Evolutionary conservation across 805 yeast species (phyloP).

Genomic region (Sugiyamaella qingdaonensis): DNA sequence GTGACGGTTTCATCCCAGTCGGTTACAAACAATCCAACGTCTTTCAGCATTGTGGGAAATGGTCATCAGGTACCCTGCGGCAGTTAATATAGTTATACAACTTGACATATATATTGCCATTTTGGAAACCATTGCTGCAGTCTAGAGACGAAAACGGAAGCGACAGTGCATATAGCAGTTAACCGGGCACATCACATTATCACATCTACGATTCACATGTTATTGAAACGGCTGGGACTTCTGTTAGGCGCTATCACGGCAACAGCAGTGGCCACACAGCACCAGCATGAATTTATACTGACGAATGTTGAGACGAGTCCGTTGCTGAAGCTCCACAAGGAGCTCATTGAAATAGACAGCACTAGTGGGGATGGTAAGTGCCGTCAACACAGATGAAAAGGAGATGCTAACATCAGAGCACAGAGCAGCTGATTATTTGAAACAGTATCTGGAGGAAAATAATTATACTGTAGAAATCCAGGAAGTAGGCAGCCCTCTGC

Average conservation of each 20-base stretch:
- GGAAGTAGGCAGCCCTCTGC: conserved; percentile 32
- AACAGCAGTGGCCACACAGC: too few species aligned
- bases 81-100: too few species aligned
- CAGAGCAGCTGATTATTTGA: conserved; percentile 39
- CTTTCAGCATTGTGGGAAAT: neutral
- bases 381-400: too few species aligned
- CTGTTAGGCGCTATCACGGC: neutral
- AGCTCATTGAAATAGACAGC: conserved; percentile 36
- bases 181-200: too few species aligned
- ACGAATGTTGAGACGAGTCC: neutral
- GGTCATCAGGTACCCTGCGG: too few species aligned
- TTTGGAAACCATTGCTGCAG: too few species aligned
- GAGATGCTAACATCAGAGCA: conserved; percentile 10
- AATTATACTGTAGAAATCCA: conserved; percentile 54
- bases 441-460: conserved; percentile 35
- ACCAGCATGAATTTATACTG: neutral
- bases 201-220: too few species aligned
- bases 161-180: too few species aligned
- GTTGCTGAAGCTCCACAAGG: conserved; percentile 31
- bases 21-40: conserved; percentile 35
- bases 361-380: conserved; percentile 33
- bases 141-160: too few species aligned
- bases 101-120: too few species aligned
- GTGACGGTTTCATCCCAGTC: conserved; percentile 73
- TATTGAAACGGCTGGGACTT: neutral